Evolutionary conservation across 1,284 basidiomycete species (phyloP), one percentile per base, ranked within the genome.

Genomic region (Boletus albobrunnescens): DNA sequence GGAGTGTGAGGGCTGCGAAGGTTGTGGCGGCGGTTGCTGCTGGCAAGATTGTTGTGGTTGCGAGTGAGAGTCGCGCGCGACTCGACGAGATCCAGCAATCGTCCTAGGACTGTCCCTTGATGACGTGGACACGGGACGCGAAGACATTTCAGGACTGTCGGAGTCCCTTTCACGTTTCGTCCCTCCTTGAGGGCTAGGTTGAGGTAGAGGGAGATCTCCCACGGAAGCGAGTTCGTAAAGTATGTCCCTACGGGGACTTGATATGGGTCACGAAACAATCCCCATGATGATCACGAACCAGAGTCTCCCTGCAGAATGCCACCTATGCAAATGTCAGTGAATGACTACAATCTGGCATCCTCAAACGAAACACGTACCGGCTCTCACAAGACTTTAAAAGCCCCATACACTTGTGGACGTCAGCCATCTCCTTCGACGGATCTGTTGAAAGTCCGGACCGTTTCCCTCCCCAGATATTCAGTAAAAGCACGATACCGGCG

Each of bases 151-250:
- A 13, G 57, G 46, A 24, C 71, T 75, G 47, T 82, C 79, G 2
- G 73, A 65, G 47, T 80, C 80, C 24, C 82, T 71, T 28, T 81
- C 81, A 14, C 84, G 79, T 52, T 87, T 87, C 52, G 78, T 74
- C 46, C 60, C 72, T 0, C 70, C 56, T 3, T 66, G 65, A 1
- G 77, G 74, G 33, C 71, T 78, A 1, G 73, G 56, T 41, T 77
- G 70, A 9, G 81, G 79, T 2, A 86, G 67, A 0, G 82, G 81
- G 2, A 86, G 69, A 26, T 86, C 81, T 4, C 82, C 82, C 6
- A 79, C 78, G 9, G 74, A 80, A 2, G 83, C 82, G 1, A 87
- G 70, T 53, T 86, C 83, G 51, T 77, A 81, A 11, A 87, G 63
- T 36, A 87, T 75, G 53, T 87, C 83, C 77, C 82, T 84, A 47